Conservation (phyloP, 2,329 filamentous ascomycete genomes). For the Hawksworthiomyces lignivorus region DNA sequence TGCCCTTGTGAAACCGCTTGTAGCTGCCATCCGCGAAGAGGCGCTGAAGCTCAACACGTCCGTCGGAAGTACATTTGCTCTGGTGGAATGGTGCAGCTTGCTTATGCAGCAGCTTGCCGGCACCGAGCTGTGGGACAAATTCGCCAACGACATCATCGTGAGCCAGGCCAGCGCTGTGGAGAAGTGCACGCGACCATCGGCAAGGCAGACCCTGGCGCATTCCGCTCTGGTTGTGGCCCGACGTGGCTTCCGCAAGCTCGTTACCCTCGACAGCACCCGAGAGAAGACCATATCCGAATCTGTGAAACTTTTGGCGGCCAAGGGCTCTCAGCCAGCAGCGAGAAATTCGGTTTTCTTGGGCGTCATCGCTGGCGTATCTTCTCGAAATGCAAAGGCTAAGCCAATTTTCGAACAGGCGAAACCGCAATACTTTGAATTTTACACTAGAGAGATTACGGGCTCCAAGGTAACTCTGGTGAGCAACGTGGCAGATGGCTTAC, state of each 20-base stretch:
- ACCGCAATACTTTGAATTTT: slow-evolving; percentile 71
- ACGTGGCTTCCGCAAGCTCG: slow-evolving; percentile 68
- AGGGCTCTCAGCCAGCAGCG: slow-evolving; percentile 53
- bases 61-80: slow-evolving; percentile 71
- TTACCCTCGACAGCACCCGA: slow-evolving; percentile 50
- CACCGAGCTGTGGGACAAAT: slow-evolving; percentile 54
- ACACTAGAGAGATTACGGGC: slow-evolving; percentile 74
- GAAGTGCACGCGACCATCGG: slow-evolving; percentile 60
- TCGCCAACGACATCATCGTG: slow-evolving; percentile 57
- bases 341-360: slow-evolving; percentile 75
- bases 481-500: slow-evolving; percentile 65
- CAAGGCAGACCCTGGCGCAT: slow-evolving; percentile 57
- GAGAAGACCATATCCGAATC: slow-evolving; percentile 55
- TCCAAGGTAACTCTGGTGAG: slow-evolving; percentile 64
- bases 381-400: slow-evolving; percentile 58
- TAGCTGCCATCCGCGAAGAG: slow-evolving; percentile 62
- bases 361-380: slow-evolving; percentile 78
- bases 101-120: slow-evolving; percentile 64
- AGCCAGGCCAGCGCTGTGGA: slow-evolving; percentile 69
- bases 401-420: slow-evolving; percentile 58
- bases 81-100: slow-evolving; percentile 83
- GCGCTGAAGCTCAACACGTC: slow-evolving; percentile 71
- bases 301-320: slow-evolving; percentile 61
- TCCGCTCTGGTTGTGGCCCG: slow-evolving; percentile 73
- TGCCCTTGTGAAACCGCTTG: slow-evolving; percentile 55